Percentiles rank a stretch among this genome's conserved stretches.
Conservation (phyloP, 2,329 filamentous ascomycete species). For the Fusarium subtropicale region DNA sequence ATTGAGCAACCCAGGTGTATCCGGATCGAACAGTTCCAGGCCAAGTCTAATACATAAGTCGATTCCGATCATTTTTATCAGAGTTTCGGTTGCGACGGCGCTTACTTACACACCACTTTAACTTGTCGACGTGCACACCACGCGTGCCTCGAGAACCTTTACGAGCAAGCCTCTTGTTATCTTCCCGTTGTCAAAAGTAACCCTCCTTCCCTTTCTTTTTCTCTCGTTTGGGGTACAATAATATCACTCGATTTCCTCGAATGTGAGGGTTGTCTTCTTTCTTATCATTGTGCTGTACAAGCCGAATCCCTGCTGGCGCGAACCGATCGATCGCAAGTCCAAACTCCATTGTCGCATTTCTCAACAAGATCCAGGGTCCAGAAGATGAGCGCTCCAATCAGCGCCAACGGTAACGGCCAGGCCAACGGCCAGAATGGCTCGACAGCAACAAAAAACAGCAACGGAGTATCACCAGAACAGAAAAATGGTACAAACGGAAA, state of each 20-base stretch:
- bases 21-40: background rate
- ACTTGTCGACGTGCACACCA: background rate
- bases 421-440: slow-evolving; percentile 25
- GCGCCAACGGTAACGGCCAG: slow-evolving; percentile 18
- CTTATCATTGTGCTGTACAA: background rate
- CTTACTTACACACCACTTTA: slow-evolving; percentile 42
- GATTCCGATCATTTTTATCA: background rate
- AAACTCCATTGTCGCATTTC: slow-evolving; percentile 9
- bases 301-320: slow-evolving; percentile 16
- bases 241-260: background rate
- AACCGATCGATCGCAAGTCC: slow-evolving; percentile 11
- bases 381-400: slow-evolving; percentile 36
- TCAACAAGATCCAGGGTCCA: slow-evolving; percentile 11
- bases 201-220: slow-evolving; percentile 16
- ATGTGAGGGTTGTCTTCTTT: slow-evolving; percentile 1
- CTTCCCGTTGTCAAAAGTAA: background rate
- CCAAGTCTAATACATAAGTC: slow-evolving; percentile 4
- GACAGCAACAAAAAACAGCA: slow-evolving; percentile 9
- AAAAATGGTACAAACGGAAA: slow-evolving; percentile 14
- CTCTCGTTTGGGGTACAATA: slow-evolving; percentile 7
- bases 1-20: background rate
- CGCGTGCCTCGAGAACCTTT: slow-evolving; percentile 15
- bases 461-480: slow-evolving; percentile 14
- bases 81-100: slow-evolving; percentile 31
- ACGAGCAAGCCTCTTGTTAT: slow-evolving; percentile 31